Percentiles rank a stretch among this genome's conserved stretches.
phyloP scores from a whole-genome alignment of 768 basidiomycete species.

The Phlebiopsis flavidoalba region DNA sequence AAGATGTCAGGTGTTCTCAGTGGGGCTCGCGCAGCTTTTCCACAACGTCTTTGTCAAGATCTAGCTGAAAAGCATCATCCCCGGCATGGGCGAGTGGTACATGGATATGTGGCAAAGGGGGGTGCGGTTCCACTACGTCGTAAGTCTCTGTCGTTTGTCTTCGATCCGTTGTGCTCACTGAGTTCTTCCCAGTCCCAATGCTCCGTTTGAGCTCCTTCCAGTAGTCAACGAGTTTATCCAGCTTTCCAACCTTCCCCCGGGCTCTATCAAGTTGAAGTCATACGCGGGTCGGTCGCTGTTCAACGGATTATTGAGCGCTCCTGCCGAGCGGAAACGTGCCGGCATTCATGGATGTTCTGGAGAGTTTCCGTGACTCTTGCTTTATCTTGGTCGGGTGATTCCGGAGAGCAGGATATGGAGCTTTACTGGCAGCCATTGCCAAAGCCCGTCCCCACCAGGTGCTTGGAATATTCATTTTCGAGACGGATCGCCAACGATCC shows the following conservation, averaged over 20 bases:
- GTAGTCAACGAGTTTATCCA: conserved; percentile 72
- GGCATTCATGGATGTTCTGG: conserved; percentile 76
- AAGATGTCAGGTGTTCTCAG: conserved; percentile 73
- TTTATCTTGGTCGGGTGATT: conserved; percentile 91
- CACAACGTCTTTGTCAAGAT: conserved; percentile 88
- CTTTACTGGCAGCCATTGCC: conserved; percentile 78
- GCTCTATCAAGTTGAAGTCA: conserved; percentile 78
- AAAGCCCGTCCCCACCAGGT: conserved; percentile 64
- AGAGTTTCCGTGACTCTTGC: conserved; percentile 63
- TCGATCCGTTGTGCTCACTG: conserved; percentile 1
- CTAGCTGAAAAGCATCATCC: conserved; percentile 72
- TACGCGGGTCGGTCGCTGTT: conserved; percentile 83
- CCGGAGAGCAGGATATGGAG: conserved; percentile 94
- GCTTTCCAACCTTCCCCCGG: conserved; percentile 63
- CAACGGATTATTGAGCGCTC: conserved; percentile 75
- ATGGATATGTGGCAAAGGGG: conserved; percentile 61
- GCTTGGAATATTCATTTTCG: conserved; percentile 78
- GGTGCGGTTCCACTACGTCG: conserved; percentile 85
- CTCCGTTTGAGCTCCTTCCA: conserved; percentile 80
- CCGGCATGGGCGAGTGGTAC: conserved; percentile 83
- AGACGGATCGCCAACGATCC: conserved; percentile 55
- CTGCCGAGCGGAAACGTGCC: conserved; percentile 76
- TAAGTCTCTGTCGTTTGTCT: conserved; percentile 33
- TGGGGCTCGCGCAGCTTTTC: conserved; percentile 80
- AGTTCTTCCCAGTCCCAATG: conserved; percentile 64